These are phyloP conservation scores for Rhynchosporium agropyri DNA, from an alignment of 2,329 filamentous ascomycete genomes.

Conservation along the genomic window DNA sequence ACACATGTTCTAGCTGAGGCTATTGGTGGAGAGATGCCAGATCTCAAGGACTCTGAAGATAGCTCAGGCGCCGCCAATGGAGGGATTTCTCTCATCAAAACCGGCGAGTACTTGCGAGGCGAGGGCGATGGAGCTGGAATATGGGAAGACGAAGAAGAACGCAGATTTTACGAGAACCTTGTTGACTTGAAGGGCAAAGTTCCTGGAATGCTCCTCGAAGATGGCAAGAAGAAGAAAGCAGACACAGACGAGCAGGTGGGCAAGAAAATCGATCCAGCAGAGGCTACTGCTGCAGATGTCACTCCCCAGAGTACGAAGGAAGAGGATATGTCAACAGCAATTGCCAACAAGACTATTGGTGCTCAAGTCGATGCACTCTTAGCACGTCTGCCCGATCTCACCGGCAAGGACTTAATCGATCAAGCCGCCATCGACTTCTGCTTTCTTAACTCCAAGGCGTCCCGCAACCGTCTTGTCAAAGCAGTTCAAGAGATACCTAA, in stretches of 20 bases:
- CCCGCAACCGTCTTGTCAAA: conserved; percentile 90
- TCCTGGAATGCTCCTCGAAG: conserved; percentile 88
- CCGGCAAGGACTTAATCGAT: conserved; percentile 88
- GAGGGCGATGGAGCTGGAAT: conserved; percentile 91
- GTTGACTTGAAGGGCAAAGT: conserved; percentile 96
- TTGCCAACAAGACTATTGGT: conserved; percentile 96
- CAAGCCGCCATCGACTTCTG: conserved; percentile 95
- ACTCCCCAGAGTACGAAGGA: conserved; percentile 52
- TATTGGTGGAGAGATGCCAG: conserved; percentile 89
- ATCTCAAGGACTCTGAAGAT: conserved; percentile 81
- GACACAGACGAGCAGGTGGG: conserved; percentile 82
- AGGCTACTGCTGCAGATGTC: conserved; percentile 47
- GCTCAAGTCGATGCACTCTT: conserved; percentile 93
- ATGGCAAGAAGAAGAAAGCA: conserved; percentile 88
- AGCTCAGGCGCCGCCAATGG: conserved; percentile 66
- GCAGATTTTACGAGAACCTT: conserved; percentile 96
- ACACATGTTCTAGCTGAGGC: conserved; percentile 89
- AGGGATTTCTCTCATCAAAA: conserved; percentile 90
- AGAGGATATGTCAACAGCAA: conserved; percentile 89
- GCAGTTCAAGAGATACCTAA: conserved; percentile 93
- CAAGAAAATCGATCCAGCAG: conserved; percentile 67
- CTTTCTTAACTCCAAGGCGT: conserved; percentile 97
- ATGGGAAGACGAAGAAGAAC: conserved; percentile 98
- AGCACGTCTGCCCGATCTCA: conserved; percentile 84
- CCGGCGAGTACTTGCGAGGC: conserved; percentile 87